A percentile compares a stretch with the other conserved stretches of the same genome.
These are phyloP conservation scores for Xerocomellus chrysenteron DNA, from an alignment of 768 basidiomycete genomes.

Conservation along the genomic window DNA sequence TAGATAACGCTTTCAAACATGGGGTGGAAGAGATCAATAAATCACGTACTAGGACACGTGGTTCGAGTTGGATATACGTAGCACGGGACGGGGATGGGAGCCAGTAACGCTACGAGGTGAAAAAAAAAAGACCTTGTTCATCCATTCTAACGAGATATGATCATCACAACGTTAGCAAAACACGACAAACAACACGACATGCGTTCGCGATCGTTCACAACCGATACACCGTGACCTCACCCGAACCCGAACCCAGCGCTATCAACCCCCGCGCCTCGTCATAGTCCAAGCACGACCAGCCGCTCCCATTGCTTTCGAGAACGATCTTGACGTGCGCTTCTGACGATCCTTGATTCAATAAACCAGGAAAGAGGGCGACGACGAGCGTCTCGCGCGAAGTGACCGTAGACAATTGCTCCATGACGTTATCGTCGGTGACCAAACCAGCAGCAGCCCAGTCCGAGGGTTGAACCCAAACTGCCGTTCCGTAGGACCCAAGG, in stretches of 20 bases:
- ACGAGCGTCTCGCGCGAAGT: slow-evolving; percentile 42
- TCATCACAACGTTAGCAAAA: not conserved
- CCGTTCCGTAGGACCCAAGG: slow-evolving; percentile 56
- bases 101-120: not conserved
- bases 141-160: not conserved
- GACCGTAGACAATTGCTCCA: slow-evolving; percentile 13
- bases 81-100: not conserved
- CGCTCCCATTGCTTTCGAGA: slow-evolving; percentile 29
- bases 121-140: not conserved
- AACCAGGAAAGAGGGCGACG: slow-evolving; percentile 50
- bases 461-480: slow-evolving; percentile 61
- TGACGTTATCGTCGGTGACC: slow-evolving; percentile 24
- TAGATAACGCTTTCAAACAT: not conserved
- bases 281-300: slow-evolving; percentile 61
- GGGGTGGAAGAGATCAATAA: not conserved
- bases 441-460: slow-evolving; percentile 43
- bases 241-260: slow-evolving; percentile 51
- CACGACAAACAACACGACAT: not conserved
- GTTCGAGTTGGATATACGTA: not conserved
- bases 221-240: slow-evolving; percentile 40
- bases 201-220: slow-evolving; percentile 12
- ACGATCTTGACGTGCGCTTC: slow-evolving; percentile 31
- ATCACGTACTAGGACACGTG: slow-evolving; percentile 9
- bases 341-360: slow-evolving; percentile 13
- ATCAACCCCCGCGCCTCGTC: slow-evolving; percentile 56